A percentile compares a stretch with the other conserved stretches of the same genome.
phyloP scores from a whole-genome alignment of 306 rosid species.

The Senna siamea region DNA sequence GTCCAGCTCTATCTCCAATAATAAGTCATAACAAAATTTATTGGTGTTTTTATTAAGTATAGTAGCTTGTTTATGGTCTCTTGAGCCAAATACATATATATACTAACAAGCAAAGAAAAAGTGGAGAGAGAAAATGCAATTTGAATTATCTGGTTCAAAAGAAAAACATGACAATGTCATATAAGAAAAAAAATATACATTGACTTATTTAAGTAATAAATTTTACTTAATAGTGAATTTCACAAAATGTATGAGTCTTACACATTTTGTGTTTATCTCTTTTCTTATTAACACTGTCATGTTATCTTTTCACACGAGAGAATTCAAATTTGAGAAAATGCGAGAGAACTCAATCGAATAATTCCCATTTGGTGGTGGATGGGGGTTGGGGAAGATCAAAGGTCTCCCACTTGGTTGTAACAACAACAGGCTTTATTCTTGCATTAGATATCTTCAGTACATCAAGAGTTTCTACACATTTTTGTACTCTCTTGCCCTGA shows the following conservation, averaged over 20 bases:
- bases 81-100: constrained; percentile 1
- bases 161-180: no score
- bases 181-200: no score
- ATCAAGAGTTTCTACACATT: constrained; percentile 78
- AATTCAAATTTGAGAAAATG: not conserved
- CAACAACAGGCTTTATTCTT: constrained; percentile 56
- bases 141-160: no score
- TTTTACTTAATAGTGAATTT: no score
- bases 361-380: constrained; percentile 40
- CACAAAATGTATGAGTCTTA: no score
- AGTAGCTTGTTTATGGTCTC: not conserved
- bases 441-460: constrained; percentile 66
- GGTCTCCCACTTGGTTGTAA: constrained; percentile 85
- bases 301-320: no score
- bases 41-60: not conserved
- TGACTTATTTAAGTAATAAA: no score
- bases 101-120: constrained; percentile 17
- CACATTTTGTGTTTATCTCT: no score
- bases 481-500: constrained; percentile 80
- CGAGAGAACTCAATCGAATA: constrained; percentile 35
- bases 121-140: not conserved
- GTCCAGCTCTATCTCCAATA: not conserved
- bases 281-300: no score
- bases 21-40: constrained; percentile 32
- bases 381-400: constrained; percentile 48